phyloP scores from a whole-genome alignment of 2,329 filamentous ascomycete genomes.

The Fusarium sp. region DNA sequence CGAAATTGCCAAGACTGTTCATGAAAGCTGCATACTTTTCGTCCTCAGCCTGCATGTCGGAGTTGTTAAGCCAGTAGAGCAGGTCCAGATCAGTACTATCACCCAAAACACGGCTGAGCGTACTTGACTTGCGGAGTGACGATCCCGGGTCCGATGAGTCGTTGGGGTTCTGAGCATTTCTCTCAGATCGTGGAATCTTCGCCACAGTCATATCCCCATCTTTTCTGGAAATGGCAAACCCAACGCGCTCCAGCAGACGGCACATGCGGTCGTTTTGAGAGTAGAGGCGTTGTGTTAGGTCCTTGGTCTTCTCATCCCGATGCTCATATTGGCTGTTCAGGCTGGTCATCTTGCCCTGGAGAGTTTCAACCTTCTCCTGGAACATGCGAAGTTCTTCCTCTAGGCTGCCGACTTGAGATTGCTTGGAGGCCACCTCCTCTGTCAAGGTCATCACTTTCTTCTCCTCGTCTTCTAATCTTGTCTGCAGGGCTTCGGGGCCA shows the following conservation, averaged over 20 bases:
- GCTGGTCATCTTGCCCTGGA: conserved; percentile 65
- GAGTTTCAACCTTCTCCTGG: conserved; percentile 72
- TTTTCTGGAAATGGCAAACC: conserved; percentile 83
- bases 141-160: conserved; percentile 69
- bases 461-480: conserved; percentile 82
- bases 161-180: conserved; percentile 66
- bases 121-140: conserved; percentile 67
- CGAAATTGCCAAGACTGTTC: conserved; percentile 79
- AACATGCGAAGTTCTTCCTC: conserved; percentile 80
- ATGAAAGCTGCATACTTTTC: conserved; percentile 82
- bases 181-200: conserved; percentile 73
- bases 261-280: conserved; percentile 86
- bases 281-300: conserved; percentile 86
- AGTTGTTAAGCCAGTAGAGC: conserved; percentile 84
- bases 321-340: conserved; percentile 73
- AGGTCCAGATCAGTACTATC: conserved; percentile 78
- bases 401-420: conserved; percentile 79
- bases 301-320: conserved; percentile 80
- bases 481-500: conserved; percentile 82
- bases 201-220: conserved; percentile 81
- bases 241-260: conserved; percentile 86
- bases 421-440: conserved; percentile 79
- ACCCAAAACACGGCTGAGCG: conserved; percentile 66
- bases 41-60: conserved; percentile 74
- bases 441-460: conserved; percentile 74